Percentiles rank a stretch among this genome's conserved stretches.
phyloP scores from a whole-genome alignment of 192 early-diverging fungal species.

The Backusella tarrabulga region DNA sequence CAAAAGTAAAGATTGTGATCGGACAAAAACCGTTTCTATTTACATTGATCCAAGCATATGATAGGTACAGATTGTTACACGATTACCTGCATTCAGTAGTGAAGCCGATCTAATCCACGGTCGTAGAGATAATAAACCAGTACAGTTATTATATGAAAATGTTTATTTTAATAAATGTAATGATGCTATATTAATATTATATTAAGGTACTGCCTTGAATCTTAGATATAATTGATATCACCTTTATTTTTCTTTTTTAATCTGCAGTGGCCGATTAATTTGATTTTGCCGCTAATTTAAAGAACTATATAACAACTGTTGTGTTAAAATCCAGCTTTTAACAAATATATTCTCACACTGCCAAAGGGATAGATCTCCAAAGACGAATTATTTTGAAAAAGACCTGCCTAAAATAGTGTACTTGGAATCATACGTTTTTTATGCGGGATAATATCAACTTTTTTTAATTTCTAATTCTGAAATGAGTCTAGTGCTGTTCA shows the following conservation, averaged over 20 bases:
- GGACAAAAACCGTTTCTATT: neutral
- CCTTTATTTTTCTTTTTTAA: neutral
- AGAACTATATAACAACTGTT: no score
- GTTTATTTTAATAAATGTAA: neutral
- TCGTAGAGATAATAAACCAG: no score
- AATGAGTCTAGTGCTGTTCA: neutral
- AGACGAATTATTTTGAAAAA: neutral
- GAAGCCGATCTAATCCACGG: neutral
- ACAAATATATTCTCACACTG: neutral
- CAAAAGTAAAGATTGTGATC: neutral
- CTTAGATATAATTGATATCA: neutral
- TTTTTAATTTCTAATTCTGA: neutral
- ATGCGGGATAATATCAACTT: neutral
- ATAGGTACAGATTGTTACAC: neutral
- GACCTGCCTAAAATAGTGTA: neutral
- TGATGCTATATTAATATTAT: no score
- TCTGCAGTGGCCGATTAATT: no score
- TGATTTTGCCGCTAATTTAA: no score
- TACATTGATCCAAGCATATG: neutral
- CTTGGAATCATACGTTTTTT: neutral
- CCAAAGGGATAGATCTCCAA: no score
- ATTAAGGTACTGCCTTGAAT: neutral
- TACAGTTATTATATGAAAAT: neutral
- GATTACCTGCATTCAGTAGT: neutral
- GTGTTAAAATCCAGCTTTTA: no score